Percentiles rank a stretch among this genome's conserved stretches.
Conservation (phyloP, 257 asterid species). For the Leptodermis oblonga region DNA sequence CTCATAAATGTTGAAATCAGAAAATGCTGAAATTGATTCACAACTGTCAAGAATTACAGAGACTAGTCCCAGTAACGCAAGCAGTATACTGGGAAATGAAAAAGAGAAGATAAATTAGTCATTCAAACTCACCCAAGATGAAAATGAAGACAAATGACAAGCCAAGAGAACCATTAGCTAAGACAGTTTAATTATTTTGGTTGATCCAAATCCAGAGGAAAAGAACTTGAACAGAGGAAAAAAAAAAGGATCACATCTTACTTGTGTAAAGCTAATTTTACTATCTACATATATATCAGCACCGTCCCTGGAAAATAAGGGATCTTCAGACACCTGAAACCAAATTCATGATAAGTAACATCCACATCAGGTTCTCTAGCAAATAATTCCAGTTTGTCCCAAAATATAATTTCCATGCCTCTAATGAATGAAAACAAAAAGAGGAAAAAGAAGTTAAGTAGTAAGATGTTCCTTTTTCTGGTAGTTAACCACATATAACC, state of each 20-base stretch:
- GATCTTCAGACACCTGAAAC: conserved; percentile 72
- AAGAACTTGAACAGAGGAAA: conserved; percentile 8
- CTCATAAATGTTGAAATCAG: neutral
- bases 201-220: neutral
- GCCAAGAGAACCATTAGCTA: neutral
- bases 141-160: neutral
- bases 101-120: neutral
- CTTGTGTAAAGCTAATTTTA: conserved; percentile 74
- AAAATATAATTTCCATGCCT: neutral
- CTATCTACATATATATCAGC: conserved; percentile 79
- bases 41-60: neutral
- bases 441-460: neutral
- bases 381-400: neutral
- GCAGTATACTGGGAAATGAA: neutral
- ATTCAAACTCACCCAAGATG: conserved; percentile 3
- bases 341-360: neutral
- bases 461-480: neutral
- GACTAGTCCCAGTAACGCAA: neutral
- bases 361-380: neutral
- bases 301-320: conserved; percentile 70
- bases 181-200: neutral
- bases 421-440: neutral
- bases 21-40: neutral
- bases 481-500: neutral
- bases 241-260: conserved; percentile 36